Evolutionary conservation across 2,329 filamentous ascomycete species (phyloP).

Genomic region (Whalleya microplaca): DNA sequence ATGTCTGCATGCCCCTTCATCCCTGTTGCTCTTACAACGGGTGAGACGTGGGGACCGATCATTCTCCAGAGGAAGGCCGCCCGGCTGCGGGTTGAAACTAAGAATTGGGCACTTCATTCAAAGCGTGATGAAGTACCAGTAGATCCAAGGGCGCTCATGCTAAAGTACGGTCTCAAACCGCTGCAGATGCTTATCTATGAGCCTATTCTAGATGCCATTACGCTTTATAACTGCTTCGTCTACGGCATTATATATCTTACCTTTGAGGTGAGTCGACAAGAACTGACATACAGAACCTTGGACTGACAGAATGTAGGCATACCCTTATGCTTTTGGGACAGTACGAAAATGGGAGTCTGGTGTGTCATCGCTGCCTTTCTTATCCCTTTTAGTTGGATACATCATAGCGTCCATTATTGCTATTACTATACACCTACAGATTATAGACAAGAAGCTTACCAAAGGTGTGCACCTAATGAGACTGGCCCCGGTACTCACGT

Average conservation of each 20-base stretch:
- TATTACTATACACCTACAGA: background rate
- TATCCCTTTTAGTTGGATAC: background rate
- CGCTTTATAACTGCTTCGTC: background rate
- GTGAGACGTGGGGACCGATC: background rate
- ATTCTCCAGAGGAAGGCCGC: background rate
- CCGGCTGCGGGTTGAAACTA: background rate
- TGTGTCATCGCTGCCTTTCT: background rate
- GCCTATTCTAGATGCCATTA: background rate
- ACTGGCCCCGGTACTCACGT: background rate
- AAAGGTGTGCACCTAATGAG: background rate
- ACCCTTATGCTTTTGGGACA: background rate
- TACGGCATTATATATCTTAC: slow-evolving; percentile 3
- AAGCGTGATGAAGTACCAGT: background rate
- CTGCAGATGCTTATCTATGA: background rate
- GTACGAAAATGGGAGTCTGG: background rate
- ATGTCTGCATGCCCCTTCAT: background rate
- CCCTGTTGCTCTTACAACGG: background rate
- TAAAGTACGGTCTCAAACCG: background rate
- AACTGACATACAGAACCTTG: too few relatives aligned
- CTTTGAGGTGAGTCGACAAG: background rate
- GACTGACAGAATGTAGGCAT: background rate
- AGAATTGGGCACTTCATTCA: background rate
- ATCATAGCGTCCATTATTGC: background rate
- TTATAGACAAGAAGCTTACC: background rate
- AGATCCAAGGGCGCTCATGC: too few relatives aligned